Percentiles rank a stretch among this genome's conserved stretches.
Conservation (phyloP, 176 grass and related monocot genomes). For the Oropetium thomaeum region DNA sequence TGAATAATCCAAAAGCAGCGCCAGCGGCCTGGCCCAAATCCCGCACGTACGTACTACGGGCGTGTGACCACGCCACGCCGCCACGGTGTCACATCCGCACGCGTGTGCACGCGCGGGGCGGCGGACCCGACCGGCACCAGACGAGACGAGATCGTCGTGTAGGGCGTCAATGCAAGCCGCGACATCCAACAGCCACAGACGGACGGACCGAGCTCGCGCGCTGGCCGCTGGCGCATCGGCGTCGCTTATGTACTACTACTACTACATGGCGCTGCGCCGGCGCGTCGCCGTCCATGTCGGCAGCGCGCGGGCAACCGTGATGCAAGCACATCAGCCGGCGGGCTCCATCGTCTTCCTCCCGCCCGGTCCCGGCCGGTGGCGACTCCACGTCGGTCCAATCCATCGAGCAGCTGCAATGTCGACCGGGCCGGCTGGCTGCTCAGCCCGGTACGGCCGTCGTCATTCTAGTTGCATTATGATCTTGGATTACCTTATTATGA, state of each 20-base stretch:
- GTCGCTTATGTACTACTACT: neutral
- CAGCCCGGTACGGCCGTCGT: neutral
- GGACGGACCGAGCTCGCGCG: neutral
- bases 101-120: neutral
- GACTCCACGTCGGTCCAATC: conserved; percentile 20
- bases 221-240: conserved; percentile 14
- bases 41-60: neutral
- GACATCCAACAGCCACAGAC: neutral
- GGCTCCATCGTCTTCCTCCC: conserved; percentile 30
- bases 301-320: neutral
- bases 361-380: conserved; percentile 32
- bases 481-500: no score
- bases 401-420: neutral
- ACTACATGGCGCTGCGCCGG: no score
- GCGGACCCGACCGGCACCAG: neutral
- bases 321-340: neutral
- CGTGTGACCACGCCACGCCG: neutral
- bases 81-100: no score
- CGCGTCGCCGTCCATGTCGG: conserved; percentile 11
- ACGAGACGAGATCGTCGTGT: neutral
- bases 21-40: no score
- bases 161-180: neutral
- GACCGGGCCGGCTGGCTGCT: neutral
- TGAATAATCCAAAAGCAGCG: neutral
- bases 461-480: no score